Evolutionary conservation across 2,329 filamentous ascomycete genomes (phyloP).

Genomic region (Cladosporium sp.): DNA sequence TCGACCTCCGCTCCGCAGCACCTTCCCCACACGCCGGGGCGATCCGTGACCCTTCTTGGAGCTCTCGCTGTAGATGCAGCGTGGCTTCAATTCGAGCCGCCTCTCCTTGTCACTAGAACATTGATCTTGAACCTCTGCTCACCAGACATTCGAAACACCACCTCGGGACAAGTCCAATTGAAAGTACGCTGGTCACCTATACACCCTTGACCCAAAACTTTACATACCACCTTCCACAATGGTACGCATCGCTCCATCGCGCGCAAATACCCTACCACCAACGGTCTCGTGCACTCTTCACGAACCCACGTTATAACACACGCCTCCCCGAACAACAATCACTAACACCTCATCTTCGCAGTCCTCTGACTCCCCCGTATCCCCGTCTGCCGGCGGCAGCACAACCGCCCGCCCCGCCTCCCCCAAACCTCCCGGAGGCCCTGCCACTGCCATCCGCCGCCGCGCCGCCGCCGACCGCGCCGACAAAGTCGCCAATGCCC

Average conservation of each 20-base stretch:
- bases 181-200: too few species aligned
- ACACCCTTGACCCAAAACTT: background rate
- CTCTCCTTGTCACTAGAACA: constrained; percentile 1
- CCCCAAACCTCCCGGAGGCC: constrained; percentile 84
- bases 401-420: constrained; percentile 75
- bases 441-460: constrained; percentile 90
- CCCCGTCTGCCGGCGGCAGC: constrained; percentile 3
- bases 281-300: background rate
- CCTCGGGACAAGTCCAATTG: background rate
- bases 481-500: constrained; percentile 90
- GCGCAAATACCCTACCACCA: background rate
- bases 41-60: background rate
- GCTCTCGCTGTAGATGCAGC: background rate
- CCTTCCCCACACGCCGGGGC: background rate
- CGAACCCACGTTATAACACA: background rate
- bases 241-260: background rate
- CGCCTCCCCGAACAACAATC: background rate
- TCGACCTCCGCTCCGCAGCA: background rate
- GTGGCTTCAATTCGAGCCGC: constrained; percentile 7
- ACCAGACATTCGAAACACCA: background rate
- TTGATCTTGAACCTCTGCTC: background rate
- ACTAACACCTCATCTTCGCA: background rate
- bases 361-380: constrained; percentile 6
- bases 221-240: background rate
- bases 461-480: constrained; percentile 96